Evolutionary conservation across 2,329 filamentous ascomycete species (phyloP).

Genomic region (Westerdykella aurantiaca): DNA sequence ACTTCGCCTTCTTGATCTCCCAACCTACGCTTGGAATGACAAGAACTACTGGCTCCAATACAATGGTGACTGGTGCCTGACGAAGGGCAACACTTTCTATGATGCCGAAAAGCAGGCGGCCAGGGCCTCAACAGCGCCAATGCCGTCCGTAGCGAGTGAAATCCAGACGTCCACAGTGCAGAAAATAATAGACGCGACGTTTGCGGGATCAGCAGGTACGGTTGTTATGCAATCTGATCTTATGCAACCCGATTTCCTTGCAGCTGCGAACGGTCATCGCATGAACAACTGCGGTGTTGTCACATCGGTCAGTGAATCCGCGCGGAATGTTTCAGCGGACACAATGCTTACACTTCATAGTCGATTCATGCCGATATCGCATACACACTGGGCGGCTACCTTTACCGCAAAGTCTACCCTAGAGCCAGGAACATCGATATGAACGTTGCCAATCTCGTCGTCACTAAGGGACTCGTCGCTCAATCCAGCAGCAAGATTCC

Average conservation of each 20-base stretch:
- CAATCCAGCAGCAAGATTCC: constrained; percentile 1
- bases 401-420: constrained; percentile 11
- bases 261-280: constrained; percentile 35
- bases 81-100: constrained; percentile 15
- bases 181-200: constrained; percentile 27
- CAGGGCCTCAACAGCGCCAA: neutral
- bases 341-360: constrained; percentile 33
- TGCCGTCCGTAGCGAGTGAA: neutral
- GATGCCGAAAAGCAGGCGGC: constrained; percentile 3
- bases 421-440: constrained; percentile 21
- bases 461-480: constrained; percentile 23
- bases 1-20: constrained; percentile 49
- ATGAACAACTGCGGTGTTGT: constrained; percentile 15
- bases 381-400: constrained; percentile 24
- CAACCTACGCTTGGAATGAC: constrained; percentile 35
- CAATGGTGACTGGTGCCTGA: constrained; percentile 26
- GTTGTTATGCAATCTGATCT: constrained; percentile 9
- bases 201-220: neutral
- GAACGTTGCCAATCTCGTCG: constrained; percentile 38
- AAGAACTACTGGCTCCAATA: constrained; percentile 38
- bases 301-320: constrained; percentile 19
- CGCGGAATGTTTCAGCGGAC: constrained; percentile 42
- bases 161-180: constrained; percentile 35
- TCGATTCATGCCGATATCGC: constrained; percentile 32
- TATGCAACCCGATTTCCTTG: constrained; percentile 7